phyloP scores from a whole-genome alignment of 257 asterid genomes.

The Solanum neorickii region DNA sequence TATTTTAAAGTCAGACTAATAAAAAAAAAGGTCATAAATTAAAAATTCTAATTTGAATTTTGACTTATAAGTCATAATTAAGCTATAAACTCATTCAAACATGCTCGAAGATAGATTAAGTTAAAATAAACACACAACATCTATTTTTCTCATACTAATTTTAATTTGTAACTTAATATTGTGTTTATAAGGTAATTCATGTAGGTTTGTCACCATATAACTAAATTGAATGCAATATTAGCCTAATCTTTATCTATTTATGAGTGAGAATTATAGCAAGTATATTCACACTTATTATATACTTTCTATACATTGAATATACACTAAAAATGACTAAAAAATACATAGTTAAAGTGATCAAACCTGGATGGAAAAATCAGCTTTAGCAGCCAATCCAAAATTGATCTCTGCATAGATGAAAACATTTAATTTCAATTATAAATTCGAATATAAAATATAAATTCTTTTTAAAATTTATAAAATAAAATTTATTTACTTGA shows the following conservation, averaged over 20 bases:
- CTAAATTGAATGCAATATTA: neutral
- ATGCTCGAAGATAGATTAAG: neutral
- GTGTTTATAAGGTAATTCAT: neutral
- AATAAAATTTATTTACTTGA: neutral
- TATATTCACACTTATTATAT: neutral
- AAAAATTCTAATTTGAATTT: too few species aligned
- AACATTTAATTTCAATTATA: too few species aligned
- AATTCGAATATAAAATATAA: too few species aligned
- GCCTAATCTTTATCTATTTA: neutral
- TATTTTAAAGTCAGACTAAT: too few species aligned
- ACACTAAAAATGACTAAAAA: neutral
- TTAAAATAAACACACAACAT: neutral
- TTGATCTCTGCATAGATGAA: constrained; percentile 7
- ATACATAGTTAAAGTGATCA: neutral
- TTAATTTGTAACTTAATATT: neutral
- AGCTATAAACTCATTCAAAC: neutral
- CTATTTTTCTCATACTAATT: neutral
- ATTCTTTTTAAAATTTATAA: too few species aligned
- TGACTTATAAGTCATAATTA: too few species aligned
- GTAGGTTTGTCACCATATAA: neutral
- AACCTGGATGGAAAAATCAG: constrained; percentile 19
- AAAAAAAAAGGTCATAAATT: too few species aligned
- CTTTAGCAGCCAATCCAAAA: neutral
- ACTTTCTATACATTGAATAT: neutral
- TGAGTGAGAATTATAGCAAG: neutral